Evolutionary conservation across 805 yeast species (phyloP), one percentile per base, ranked within the genome.

Genomic region (Monosporozyma aerobia): DNA sequence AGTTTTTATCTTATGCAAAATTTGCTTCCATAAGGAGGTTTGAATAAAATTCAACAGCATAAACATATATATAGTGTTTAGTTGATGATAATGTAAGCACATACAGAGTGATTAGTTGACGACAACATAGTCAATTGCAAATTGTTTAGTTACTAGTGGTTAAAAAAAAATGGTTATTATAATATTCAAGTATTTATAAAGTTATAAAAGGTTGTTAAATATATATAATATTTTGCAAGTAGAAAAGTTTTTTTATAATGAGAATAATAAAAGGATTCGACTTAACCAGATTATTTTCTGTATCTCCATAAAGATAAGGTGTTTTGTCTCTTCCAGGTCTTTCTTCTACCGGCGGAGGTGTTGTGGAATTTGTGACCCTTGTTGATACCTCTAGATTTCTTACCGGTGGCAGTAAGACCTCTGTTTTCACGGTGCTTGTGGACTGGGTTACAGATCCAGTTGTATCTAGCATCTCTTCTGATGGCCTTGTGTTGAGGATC

Each of bases 371-470:
- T 80, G 92, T 94, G 99, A 77, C 99, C 99, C 88, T 92, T 94
- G 95, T 90, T 90, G 85, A 94, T 89, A 88, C 99, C 99, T 85
- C 99, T 87, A 79, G 96, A 89, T 79, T 90, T 86, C 95, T 90
- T 94, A 76, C 99, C 99, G 69, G 90, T 83, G 69, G 96, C 73
- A 72, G 99, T 94, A 72, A 94, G 88, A 78, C 98, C 98, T 85
- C 99, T 92, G 71, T 95, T 79, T 81, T 94, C 99, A 80, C 99
- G 90, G 87, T 89, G 97, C 86, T 94, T 94, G 95, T 94, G 99
- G 64, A 94, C 99, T 72, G 99, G 96, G 87, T 88, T 87, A 74
- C 79, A 90, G 79, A 94, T 94, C 99, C 99, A 94, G 98, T 94
- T 94, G 95, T 83, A 83, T 79, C 94, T 85, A 68, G 99, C 85